Base-by-base conservation (phyloP, 106 monocot species). In the Dendrobium catenatum region DNA sequence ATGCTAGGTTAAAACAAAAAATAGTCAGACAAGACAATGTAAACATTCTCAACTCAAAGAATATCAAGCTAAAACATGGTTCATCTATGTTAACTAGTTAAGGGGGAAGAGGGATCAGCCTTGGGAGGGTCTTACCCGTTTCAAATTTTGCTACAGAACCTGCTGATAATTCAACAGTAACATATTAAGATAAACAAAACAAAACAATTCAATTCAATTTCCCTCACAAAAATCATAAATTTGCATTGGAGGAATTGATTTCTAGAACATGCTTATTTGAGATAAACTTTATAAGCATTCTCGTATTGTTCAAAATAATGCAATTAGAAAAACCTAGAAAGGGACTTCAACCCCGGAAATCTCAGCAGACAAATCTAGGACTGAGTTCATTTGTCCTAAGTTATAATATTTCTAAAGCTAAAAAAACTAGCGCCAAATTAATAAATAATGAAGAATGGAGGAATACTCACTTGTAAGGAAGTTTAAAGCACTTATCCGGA, bases 391-490 rank as follows among this genome's bases (percentile, higher is more conserved):
- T 26, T 13, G 33, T 33, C 70, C 31, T 4, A 70, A 70, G 70
- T 68, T 20, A 68, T 68, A 18, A 61, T 20, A 78, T 76, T 18
- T 47, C 6, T 5, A 27, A 54, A 20, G 31, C 43, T 40, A 29
- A 19, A 13, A 73, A 41, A 48, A 56, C 4, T 0, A 31, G 31
- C 6, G 13, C 33, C 22, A 64, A 70, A 70, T 0, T 22, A 59
- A 85, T 0, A 29, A 68, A 27, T 55, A 61, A 61, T 22, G 19
- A 74, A 74, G 74, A 51, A 76, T 26, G 77, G 26, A 80, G 3
- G 27, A 55, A 47, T 80, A 81, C 91, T 95, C 47, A 99, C 99
- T 90, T 93, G 85, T 93, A 99, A 29, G 99, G 99, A 55, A 99
- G 93, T 85, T 84, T 99, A 78, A 99, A 91, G 72, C 93, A 87